Conservation (phyloP, 257 asterid genomes). For the Penstemon davidsonii region DNA sequence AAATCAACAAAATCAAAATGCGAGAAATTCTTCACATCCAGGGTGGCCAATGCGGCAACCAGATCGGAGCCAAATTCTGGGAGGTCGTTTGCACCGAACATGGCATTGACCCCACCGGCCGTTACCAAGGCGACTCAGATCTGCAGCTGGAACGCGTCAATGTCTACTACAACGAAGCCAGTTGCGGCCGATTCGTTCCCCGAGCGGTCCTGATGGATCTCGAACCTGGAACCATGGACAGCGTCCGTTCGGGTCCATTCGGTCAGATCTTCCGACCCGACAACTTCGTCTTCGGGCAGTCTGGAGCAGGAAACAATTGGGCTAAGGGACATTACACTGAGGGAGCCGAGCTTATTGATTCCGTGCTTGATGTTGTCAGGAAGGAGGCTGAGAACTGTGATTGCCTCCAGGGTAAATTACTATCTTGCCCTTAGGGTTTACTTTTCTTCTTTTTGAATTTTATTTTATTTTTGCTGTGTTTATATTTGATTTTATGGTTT, state of each 20-base stretch:
- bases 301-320: slow-evolving; percentile 57
- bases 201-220: slow-evolving; percentile 59
- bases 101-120: slow-evolving; percentile 56
- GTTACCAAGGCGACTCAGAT: slow-evolving; percentile 49
- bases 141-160: slow-evolving; percentile 56
- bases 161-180: slow-evolving; percentile 56
- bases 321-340: slow-evolving; percentile 57
- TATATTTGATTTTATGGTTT: too few species aligned
- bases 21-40: slow-evolving; percentile 55
- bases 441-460: too few species aligned
- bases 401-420: slow-evolving; percentile 46
- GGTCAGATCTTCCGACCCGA: slow-evolving; percentile 59
- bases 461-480: too few species aligned
- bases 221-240: slow-evolving; percentile 60
- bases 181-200: slow-evolving; percentile 51
- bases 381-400: slow-evolving; percentile 58
- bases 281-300: slow-evolving; percentile 55
- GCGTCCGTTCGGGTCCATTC: slow-evolving; percentile 50
- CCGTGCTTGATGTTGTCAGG: slow-evolving; percentile 56
- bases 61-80: slow-evolving; percentile 60
- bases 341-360: slow-evolving; percentile 54
- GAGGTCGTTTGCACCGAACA: slow-evolving; percentile 56
- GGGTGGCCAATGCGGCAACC: slow-evolving; percentile 59
- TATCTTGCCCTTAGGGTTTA: background rate
- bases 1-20: slow-evolving; percentile 31